Evolutionary conservation across 1,139 yeast genomes (phyloP).

Genomic region (Zygosaccharomyces sapae): DNA sequence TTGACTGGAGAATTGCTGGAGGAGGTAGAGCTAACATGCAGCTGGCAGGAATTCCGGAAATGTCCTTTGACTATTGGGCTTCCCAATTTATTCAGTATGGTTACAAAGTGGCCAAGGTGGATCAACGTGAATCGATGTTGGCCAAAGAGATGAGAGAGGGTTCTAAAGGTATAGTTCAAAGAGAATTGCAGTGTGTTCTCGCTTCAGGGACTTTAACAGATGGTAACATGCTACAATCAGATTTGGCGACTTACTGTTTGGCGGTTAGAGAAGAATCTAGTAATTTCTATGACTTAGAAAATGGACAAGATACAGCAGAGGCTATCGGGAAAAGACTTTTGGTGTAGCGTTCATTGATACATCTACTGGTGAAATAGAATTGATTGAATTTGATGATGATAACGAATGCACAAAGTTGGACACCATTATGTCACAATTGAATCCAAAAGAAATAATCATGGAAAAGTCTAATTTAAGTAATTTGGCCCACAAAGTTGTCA

Average conservation of each 20-base stretch:
- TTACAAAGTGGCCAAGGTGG: slow-evolving; percentile 91
- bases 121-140: slow-evolving; percentile 82
- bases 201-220: slow-evolving; percentile 90
- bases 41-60: slow-evolving; percentile 95
- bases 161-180: slow-evolving; percentile 79
- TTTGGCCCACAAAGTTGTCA: slow-evolving; percentile 65
- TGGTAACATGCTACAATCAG: slow-evolving; percentile 74
- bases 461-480: slow-evolving; percentile 70
- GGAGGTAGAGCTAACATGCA: slow-evolving; percentile 98
- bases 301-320: slow-evolving; percentile 23
- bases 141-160: slow-evolving; percentile 93
- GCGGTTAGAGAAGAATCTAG: slow-evolving; percentile 60
- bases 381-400: slow-evolving; percentile 76
- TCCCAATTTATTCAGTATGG: slow-evolving; percentile 89
- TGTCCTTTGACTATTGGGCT: slow-evolving; percentile 98
- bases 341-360: slow-evolving; percentile 92
- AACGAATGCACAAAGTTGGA: slow-evolving; percentile 81
- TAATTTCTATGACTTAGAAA: slow-evolving; percentile 23
- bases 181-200: slow-evolving; percentile 82
- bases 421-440: slow-evolving; percentile 80
- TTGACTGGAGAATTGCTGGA: slow-evolving; percentile 91
- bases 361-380: slow-evolving; percentile 74
- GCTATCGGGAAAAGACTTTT: slow-evolving; percentile 46
- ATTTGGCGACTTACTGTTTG: slow-evolving; percentile 86
- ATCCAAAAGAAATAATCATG: slow-evolving; percentile 80